Evolutionary conservation across 768 basidiomycete species (phyloP).

Genomic region (Rubroboletus pulcherrimus): DNA sequence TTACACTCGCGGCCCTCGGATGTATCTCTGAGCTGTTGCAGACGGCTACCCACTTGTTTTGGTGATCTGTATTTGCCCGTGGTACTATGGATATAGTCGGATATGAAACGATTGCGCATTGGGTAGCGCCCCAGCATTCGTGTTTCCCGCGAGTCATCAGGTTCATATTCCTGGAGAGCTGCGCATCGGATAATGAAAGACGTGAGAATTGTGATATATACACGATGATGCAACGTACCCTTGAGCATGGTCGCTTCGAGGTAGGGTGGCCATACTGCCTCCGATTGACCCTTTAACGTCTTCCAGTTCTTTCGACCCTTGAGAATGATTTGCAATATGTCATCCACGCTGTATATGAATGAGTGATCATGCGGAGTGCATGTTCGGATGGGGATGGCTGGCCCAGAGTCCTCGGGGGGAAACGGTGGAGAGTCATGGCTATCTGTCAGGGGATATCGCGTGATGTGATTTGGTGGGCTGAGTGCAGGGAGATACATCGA

Average conservation of each 20-base stretch:
- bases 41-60: slow-evolving; percentile 77
- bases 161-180: slow-evolving; percentile 73
- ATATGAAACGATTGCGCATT: slow-evolving; percentile 76
- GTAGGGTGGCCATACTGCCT: slow-evolving; percentile 77
- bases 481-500: slow-evolving; percentile 15
- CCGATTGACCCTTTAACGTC: slow-evolving; percentile 59
- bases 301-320: slow-evolving; percentile 74
- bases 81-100: slow-evolving; percentile 66
- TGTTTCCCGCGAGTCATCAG: slow-evolving; percentile 70
- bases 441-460: neutral
- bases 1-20: slow-evolving; percentile 67
- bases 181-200: slow-evolving; percentile 14
- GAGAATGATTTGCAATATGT: slow-evolving; percentile 65
- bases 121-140: slow-evolving; percentile 72
- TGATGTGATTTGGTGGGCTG: slow-evolving; percentile 4
- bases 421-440: neutral
- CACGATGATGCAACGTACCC: slow-evolving; percentile 40
- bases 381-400: neutral
- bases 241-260: slow-evolving; percentile 75
- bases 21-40: slow-evolving; percentile 75
- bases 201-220: slow-evolving; percentile 17
- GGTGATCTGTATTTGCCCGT: slow-evolving; percentile 70
- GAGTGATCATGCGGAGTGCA: slow-evolving; percentile 11
- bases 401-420: slow-evolving; percentile 2
- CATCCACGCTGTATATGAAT: slow-evolving; percentile 31